Base-by-base conservation (phyloP, 768 basidiomycete species). In the Podaxis carcinomalis region DNA sequence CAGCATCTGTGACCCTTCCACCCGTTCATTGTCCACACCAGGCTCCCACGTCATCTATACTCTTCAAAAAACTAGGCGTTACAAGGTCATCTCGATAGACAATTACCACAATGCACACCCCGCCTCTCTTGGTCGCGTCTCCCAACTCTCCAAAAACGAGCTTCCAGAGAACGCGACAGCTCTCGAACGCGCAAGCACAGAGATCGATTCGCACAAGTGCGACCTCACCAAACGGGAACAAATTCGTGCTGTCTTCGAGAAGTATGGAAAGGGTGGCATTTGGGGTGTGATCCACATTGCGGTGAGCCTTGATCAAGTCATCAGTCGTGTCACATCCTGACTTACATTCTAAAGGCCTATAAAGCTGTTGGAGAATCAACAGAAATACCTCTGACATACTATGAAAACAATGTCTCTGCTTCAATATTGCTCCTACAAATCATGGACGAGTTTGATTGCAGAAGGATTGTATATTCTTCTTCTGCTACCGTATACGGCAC, bases 401-500 rank as follows among this genome's bases (percentile, higher is more conserved):
- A 98, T 73, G 78, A 83, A 66, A 95, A 94, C 79, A 99, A 99
- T 69, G 97, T 99, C 59, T 75, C 83, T 47, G 95, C 93, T 4
- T 95, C 95, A 5, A 74, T 97, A 59, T 87, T 82, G 53, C 86
- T 98, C 21, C 79, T 97, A 64, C 89, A 95, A 78, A 79, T 84
- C 65, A 96, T 96, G 95, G 76, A 79, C 44, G 90, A 90, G 56
- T 93, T 86, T 74, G 87, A 88, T 64, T 93, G 92, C 77, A 81
- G 83, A 56, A 85, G 93, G 62, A 78, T 99, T 61, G 96, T 99
- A 56, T 99, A 98, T 78, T 98, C 97, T 0, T 98, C 95, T 10
- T 96, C 94, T 23, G 97, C 97, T 5, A 98, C 97, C 16, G 97
- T 99, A 25, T 99, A 99, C 70, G 97, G 97, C 57, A 95, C 87